phyloP scores from a whole-genome alignment of 2,329 filamentous ascomycete species.

The Penicillium sp. region DNA sequence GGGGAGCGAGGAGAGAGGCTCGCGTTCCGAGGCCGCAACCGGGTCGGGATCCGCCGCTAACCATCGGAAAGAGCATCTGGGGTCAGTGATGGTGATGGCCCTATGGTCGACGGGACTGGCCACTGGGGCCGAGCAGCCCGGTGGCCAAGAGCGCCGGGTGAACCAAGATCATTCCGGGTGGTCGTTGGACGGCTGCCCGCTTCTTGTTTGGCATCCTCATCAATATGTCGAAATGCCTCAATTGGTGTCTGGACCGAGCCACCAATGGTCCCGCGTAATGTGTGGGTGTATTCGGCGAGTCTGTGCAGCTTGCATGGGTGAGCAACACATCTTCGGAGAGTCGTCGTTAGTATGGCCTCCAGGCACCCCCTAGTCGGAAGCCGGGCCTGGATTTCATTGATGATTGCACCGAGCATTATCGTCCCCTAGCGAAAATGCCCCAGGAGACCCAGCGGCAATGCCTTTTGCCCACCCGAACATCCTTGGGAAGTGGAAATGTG shows the following conservation, averaged over 20 bases:
- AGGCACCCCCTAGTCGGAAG: background rate
- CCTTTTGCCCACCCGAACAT: constrained; percentile 29
- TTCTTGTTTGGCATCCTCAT: too few relatives aligned
- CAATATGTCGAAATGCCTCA: too few relatives aligned
- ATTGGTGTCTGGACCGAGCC: too few relatives aligned
- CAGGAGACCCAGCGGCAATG: constrained; percentile 30
- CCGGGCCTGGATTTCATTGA: background rate
- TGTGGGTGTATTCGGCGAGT: too few relatives aligned
- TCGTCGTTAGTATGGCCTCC: too few relatives aligned
- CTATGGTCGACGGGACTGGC: constrained; percentile 1
- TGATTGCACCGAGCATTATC: background rate
- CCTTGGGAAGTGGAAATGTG: constrained; percentile 16
- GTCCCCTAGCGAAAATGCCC: constrained; percentile 13
- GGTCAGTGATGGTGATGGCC: constrained; percentile 12
- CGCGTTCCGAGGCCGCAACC: constrained; percentile 19
- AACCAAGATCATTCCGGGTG: background rate
- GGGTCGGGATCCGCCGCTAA: constrained; percentile 27
- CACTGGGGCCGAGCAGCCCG: constrained; percentile 4
- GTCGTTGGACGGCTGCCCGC: too few relatives aligned
- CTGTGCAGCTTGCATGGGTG: too few relatives aligned
- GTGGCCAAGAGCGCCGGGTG: background rate
- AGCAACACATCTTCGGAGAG: too few relatives aligned
- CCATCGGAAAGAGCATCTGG: constrained; percentile 24
- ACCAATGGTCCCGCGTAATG: too few relatives aligned
- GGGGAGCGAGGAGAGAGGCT: constrained; percentile 9